Percentiles rank a stretch among this genome's conserved stretches.
Conservation (phyloP, 345 rosid genomes). For the Barbarea vulgaris region DNA sequence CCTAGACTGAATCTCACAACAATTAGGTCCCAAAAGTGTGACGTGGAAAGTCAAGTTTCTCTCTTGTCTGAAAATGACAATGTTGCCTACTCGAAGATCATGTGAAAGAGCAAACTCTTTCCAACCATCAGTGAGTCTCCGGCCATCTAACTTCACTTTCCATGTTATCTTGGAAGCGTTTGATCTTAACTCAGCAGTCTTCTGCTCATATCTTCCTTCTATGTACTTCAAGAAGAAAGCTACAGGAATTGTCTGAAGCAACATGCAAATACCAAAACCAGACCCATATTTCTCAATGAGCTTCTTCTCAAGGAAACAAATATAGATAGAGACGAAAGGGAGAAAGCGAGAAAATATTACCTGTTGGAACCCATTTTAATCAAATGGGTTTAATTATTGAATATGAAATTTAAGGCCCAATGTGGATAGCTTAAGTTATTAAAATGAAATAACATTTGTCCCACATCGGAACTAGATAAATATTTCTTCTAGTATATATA, state of each 20-base stretch:
- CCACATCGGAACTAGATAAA: too few relatives aligned
- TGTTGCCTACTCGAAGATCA: constrained; percentile 9
- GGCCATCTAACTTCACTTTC: constrained; percentile 2
- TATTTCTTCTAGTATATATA: too few relatives aligned
- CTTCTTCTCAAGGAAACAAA: background rate
- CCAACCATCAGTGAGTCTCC: constrained; percentile 17
- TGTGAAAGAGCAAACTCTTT: constrained; percentile 1
- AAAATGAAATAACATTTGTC: too few relatives aligned
- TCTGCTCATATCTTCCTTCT: background rate
- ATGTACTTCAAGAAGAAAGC: background rate
- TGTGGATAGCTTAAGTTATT: too few relatives aligned
- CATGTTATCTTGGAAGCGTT: background rate
- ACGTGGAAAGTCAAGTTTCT: background rate
- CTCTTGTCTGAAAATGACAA: constrained; percentile 12
- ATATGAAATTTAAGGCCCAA: too few relatives aligned
- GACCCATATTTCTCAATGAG: background rate
- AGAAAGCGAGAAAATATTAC: too few relatives aligned
- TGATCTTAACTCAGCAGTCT: background rate
- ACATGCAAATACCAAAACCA: constrained; percentile 16
- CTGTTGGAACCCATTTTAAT: too few relatives aligned
- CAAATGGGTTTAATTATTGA: too few relatives aligned
- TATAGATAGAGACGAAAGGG: too few relatives aligned
- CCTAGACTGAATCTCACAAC: background rate
- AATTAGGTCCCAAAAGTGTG: background rate
- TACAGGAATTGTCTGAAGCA: constrained; percentile 9